Base-by-base conservation (phyloP, 768 basidiomycete species). In the Collybia nuda region DNA sequence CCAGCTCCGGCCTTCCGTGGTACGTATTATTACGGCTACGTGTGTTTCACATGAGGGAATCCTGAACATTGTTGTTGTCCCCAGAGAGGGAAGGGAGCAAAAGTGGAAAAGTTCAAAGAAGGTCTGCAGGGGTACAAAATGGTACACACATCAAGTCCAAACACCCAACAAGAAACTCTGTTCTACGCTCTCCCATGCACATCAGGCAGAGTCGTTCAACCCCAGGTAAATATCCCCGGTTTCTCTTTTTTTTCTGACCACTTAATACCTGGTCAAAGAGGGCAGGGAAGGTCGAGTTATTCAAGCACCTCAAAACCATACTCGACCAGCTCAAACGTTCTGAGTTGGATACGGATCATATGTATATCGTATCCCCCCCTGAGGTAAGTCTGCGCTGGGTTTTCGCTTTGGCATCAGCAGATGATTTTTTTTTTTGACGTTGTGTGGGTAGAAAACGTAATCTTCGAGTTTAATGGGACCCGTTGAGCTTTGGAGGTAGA, bases 151-250 rank as follows among this genome's bases (percentile, higher is more conserved):
- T n/a, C n/a, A n/a, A n/a, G n/a, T n/a, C n/a, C n/a, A n/a, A n/a
- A n/a, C n/a, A n/a, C n/a, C n/a, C n/a, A n/a, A n/a, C 19, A 12
- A 3, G 86, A 88, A 60, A 90, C 88, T 0, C 59, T 92, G 0
- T 81, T 94, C 62, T 93, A 82, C 61, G 84, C 86, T 2, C 76
- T 87, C 26, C 87, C 89, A 0, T 86, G 84, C 57, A 90, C 89
- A 0, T 93, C 90, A 0, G 90, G 85, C 0, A 74, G 81, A 6
- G 88, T 92, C 0, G 81, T 83, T 11, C 68, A 74, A n/a, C 85
- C 86, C 57, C 86, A 89, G 70, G 90, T 87, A 24, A 48, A n/a
- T n/a, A n/a, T n/a, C 76, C 14, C 17, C 2, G 18, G 5, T 11
- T 24, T 32, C 26, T 17, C 6, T 23, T 6, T 17, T 17, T 12